Percentiles rank a stretch among this genome's conserved stretches.
phyloP scores from a whole-genome alignment of 176 grass and related monocot species.

The Zizania latifolia region DNA sequence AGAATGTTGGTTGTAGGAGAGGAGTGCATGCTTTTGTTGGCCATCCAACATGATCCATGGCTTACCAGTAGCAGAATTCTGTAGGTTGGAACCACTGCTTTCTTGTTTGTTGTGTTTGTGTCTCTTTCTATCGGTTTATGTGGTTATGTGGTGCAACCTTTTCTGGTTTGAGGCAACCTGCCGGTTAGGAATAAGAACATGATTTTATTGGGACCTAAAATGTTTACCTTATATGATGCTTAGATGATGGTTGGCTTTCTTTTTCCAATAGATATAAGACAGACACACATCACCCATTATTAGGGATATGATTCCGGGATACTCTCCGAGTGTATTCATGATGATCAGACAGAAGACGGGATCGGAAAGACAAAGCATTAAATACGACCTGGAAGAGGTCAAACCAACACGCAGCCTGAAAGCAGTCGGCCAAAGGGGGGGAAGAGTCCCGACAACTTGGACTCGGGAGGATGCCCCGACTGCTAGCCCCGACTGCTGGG shows the following conservation, averaged over 20 bases:
- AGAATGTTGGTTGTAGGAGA: constrained; percentile 6
- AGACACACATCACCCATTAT: neutral
- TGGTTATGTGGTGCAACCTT: constrained; percentile 3
- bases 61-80: neutral
- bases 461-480: too few species aligned
- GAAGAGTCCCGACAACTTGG: too few species aligned
- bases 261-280: neutral
- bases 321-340: too few species aligned
- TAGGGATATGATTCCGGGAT: too few species aligned
- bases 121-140: neutral
- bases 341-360: too few species aligned
- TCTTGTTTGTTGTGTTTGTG: neutral
- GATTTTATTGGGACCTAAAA: neutral
- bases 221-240: too few species aligned
- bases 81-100: constrained; percentile 7
- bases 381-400: too few species aligned
- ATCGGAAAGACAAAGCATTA: too few species aligned
- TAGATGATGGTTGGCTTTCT: neutral
- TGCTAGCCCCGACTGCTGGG: too few species aligned
- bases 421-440: too few species aligned
- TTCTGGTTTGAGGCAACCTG: neutral
- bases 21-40: constrained; percentile 18
- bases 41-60: constrained; percentile 20
- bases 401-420: too few species aligned
- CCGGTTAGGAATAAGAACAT: neutral